phyloP scores from a whole-genome alignment of 2,329 filamentous ascomycete genomes.

The Ploettnerulaceae sp. region DNA sequence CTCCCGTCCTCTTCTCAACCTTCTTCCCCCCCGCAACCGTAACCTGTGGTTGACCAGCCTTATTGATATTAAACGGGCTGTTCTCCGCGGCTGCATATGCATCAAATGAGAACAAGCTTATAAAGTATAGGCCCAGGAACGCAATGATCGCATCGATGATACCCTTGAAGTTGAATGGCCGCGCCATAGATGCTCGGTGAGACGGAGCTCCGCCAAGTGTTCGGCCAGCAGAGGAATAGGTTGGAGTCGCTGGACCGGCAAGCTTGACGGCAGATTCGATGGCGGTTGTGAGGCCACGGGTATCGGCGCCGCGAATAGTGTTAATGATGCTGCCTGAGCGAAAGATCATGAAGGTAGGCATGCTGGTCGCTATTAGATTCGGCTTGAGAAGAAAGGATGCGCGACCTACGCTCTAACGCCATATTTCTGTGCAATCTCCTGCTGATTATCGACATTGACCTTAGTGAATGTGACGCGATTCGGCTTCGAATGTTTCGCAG shows the following conservation, averaged over 20 bases:
- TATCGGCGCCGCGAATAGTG: slow-evolving; percentile 78
- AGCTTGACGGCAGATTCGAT: slow-evolving; percentile 66
- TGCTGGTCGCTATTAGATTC: slow-evolving; percentile 39
- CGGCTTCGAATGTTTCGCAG: slow-evolving; percentile 72
- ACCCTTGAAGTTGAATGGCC: slow-evolving; percentile 38
- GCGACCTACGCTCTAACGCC: slow-evolving; percentile 64
- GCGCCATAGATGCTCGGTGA: slow-evolving; percentile 21
- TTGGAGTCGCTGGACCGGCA: slow-evolving; percentile 38
- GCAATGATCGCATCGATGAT: slow-evolving; percentile 47
- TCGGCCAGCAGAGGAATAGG: slow-evolving; percentile 52
- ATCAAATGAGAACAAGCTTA: slow-evolving; percentile 60
- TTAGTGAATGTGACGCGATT: slow-evolving; percentile 85
- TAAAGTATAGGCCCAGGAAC: slow-evolving; percentile 58
- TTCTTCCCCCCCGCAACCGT: slow-evolving; percentile 4
- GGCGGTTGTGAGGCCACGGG: slow-evolving; percentile 66
- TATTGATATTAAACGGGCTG: slow-evolving; percentile 53
- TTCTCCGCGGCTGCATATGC: slow-evolving; percentile 56
- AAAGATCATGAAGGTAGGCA: slow-evolving; percentile 94
- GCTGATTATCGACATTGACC: slow-evolving; percentile 82
- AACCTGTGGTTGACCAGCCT: slow-evolving; percentile 20
- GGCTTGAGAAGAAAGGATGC: not conserved
- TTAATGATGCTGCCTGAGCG: slow-evolving; percentile 67
- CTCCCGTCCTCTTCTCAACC: slow-evolving; percentile 31
- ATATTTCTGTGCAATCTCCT: slow-evolving; percentile 71
- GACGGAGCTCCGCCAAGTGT: slow-evolving; percentile 48